Conservation (phyloP, 78 protist species). For the Diacronema lutheri region DNA sequence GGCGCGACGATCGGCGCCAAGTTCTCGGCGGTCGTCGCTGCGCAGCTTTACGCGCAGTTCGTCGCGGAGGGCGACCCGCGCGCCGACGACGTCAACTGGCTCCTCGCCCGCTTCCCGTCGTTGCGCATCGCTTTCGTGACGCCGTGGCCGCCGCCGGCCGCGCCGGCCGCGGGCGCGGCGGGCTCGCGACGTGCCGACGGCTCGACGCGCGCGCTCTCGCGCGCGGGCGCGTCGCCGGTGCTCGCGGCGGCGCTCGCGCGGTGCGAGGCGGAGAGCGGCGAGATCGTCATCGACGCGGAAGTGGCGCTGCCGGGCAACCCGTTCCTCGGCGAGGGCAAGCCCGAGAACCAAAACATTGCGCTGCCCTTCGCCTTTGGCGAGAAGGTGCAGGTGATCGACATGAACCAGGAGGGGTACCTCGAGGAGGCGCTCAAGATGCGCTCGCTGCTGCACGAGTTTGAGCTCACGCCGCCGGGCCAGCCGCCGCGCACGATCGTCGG, state of each 20-base stretch:
- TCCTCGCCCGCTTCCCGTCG: background rate
- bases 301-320: constrained; percentile 1
- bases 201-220: too few species aligned
- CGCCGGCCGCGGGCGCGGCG: too few species aligned
- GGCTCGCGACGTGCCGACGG: too few species aligned
- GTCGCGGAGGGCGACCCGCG: background rate
- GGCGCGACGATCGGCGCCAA: background rate
- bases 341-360: constrained; percentile 37
- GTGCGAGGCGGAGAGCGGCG: background rate
- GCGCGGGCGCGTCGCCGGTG: too few species aligned
- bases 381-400: constrained; percentile 23
- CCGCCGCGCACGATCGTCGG: constrained; percentile 24
- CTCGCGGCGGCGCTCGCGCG: background rate
- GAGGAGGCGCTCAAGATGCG: constrained; percentile 38
- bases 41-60: background rate
- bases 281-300: background rate
- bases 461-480: background rate
- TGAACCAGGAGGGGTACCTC: constrained; percentile 25
- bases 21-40: background rate
- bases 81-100: background rate
- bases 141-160: background rate
- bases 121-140: constrained; percentile 29
- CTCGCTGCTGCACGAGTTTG: constrained; percentile 14
- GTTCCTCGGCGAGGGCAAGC: constrained; percentile 38
- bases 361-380: constrained; percentile 17